Evolutionary conservation across 305 asterid species (phyloP).

Genomic region (Fraxinus platypoda): DNA sequence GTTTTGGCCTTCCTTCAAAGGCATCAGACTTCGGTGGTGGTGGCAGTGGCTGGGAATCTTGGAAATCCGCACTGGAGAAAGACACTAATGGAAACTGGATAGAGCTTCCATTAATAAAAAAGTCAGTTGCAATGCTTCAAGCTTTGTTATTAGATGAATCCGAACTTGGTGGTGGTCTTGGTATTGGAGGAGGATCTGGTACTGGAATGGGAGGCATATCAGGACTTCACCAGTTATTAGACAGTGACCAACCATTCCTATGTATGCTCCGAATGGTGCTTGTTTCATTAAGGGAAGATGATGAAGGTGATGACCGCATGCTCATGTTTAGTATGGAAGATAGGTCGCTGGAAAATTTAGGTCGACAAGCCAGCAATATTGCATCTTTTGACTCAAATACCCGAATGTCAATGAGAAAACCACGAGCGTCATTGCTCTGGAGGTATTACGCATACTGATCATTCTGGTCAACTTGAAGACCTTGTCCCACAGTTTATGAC

Average conservation of each 20-base stretch:
- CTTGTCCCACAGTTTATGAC: conserved; percentile 13
- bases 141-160: conserved; percentile 93
- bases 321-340: conserved; percentile 58
- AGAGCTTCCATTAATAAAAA: conserved; percentile 86
- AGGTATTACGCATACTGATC: conserved; percentile 56
- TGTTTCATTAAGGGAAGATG: conserved; percentile 90
- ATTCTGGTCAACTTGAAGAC: conserved; percentile 18
- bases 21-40: conserved; percentile 75
- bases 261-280: conserved; percentile 99
- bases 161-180: conserved; percentile 97
- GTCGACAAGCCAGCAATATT: conserved; percentile 47
- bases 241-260: conserved; percentile 97
- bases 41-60: conserved; percentile 98
- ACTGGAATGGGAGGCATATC: conserved; percentile 99
- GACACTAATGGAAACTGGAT: conserved; percentile 88
- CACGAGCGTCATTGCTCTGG: conserved; percentile 93
- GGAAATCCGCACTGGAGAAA: conserved; percentile 87
- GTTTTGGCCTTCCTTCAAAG: conserved; percentile 72
- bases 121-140: conserved; percentile 95
- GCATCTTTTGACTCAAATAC: conserved; percentile 53
- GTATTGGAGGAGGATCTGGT: conserved; percentile 99
- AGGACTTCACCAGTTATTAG: conserved; percentile 90
- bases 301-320: conserved; percentile 79
- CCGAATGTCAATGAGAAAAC: conserved; percentile 74
- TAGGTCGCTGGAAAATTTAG: conserved; percentile 46